Evolutionary conservation across 164 flowering plant species (phyloP), one percentile per base, ranked within the genome.

Genomic region (Protea cynaroides): DNA sequence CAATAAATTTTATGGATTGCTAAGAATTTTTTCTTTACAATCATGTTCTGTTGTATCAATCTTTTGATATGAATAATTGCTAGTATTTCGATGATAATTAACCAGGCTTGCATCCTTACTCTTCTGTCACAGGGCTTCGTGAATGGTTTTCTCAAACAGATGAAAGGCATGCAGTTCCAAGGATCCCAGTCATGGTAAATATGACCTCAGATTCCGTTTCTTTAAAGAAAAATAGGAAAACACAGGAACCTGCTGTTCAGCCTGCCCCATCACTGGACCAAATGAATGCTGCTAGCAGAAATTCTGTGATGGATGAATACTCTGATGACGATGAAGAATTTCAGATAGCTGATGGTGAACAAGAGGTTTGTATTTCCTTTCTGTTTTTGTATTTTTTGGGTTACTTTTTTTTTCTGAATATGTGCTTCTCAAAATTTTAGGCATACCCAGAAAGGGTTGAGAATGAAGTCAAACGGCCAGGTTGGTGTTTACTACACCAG

Each of bases 111-210:
- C 47, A 14, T 58, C 65, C 54, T 56, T 50, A 56, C 21, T 34
- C 24, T 57, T 49, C 65, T 65, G 25, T 79, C 25, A 64, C 77
- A 95, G 99, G 99, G 36, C 60, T 95, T 73, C 96, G 99, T 36
- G 99, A 95, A 65, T 95, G 92, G 86, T 88, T 92, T 81, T 71
- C 94, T 64, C 99, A 90, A 76, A 85, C 91, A 54, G 97, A 95
- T 88, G 94, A 87, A 71, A 83, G 86, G 68, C 75, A 69, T 76
- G 75, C 83, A 38, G 81, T 77, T 68, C 86, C 92, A 21, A 84
- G 97, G 74, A 90, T 92, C 12, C 96, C 97, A 24, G 93, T 87
- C 50, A 95, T 92, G 96, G 88, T 88, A 59, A 95, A 89, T 73
- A 90, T 92, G 97, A 74, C 85, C 13, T 82, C 94, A 56, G 78